These are phyloP conservation scores for Podospora didyma DNA, from an alignment of 495 filamentous ascomycete genomes.

Conservation along the genomic window DNA sequence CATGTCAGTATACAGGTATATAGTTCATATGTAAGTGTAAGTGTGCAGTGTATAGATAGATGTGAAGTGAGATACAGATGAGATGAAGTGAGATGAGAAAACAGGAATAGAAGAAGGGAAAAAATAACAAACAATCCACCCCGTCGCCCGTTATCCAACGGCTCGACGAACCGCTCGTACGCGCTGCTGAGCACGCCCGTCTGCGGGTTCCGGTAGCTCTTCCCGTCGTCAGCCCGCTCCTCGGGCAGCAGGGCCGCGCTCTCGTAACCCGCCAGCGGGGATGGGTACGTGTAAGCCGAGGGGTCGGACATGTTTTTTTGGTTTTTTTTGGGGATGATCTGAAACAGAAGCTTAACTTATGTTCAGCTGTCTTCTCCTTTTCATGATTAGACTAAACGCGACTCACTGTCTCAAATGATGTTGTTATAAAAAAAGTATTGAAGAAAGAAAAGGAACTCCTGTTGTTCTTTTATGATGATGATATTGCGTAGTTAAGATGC, in stretches of 20 bases:
- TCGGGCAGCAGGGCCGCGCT: slow-evolving; percentile 55
- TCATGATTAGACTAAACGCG: too few relatives aligned
- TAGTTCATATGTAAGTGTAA: not conserved
- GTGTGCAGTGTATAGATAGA: not conserved
- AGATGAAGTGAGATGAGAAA: not conserved
- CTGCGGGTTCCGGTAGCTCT: slow-evolving; percentile 58
- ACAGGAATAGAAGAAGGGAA: not conserved
- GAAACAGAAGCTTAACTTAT: too few relatives aligned
- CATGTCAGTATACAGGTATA: not conserved
- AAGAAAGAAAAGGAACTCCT: too few relatives aligned
- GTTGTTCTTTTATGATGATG: too few relatives aligned
- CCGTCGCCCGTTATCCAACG: slow-evolving; percentile 55
- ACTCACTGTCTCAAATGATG: too few relatives aligned
- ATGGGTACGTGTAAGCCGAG: slow-evolving; percentile 51
- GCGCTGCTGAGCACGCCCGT: slow-evolving; percentile 55
- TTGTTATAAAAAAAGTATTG: too few relatives aligned
- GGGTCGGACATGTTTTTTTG: slow-evolving; percentile 3
- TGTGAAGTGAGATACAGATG: not conserved
- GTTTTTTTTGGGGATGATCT: not conserved
- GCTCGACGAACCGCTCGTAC: slow-evolving; percentile 62
- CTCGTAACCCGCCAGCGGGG: slow-evolving; percentile 65
- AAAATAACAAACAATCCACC: slow-evolving; percentile 52
- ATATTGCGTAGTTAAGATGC: too few relatives aligned
- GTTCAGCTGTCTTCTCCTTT: too few relatives aligned
- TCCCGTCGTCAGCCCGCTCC: slow-evolving; percentile 63